A percentile compares a stretch with the other conserved stretches of the same genome.
These are phyloP conservation scores for Cladophialophora exuberans DNA, from an alignment of 2,329 filamentous ascomycete genomes.

Conservation along the genomic window DNA sequence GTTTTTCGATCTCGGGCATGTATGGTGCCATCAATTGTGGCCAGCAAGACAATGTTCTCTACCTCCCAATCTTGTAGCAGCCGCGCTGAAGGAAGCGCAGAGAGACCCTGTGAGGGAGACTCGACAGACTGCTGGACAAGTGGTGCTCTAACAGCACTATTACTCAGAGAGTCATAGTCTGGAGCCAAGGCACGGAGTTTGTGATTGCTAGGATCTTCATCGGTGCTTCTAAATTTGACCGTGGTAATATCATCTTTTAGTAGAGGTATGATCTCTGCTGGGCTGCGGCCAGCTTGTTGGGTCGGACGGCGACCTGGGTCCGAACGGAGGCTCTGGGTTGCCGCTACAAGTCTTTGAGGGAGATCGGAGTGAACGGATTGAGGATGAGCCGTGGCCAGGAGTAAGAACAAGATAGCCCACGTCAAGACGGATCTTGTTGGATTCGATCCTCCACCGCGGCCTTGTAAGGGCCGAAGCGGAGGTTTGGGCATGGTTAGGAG, in stretches of 20 bases:
- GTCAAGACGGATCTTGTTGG: slow-evolving; percentile 29
- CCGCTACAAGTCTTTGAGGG: slow-evolving; percentile 26
- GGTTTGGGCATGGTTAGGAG: slow-evolving; percentile 28
- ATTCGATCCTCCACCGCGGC: slow-evolving; percentile 29
- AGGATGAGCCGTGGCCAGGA: slow-evolving; percentile 26
- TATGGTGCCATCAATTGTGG: slow-evolving; percentile 97
- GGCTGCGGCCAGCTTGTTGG: slow-evolving; percentile 34
- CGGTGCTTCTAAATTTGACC: slow-evolving; percentile 32
- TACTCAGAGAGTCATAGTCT: slow-evolving; percentile 60
- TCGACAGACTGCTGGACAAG: slow-evolving; percentile 69
- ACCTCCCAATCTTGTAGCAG: slow-evolving; percentile 99
- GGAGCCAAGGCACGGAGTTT: slow-evolving; percentile 77
- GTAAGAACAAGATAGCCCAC: slow-evolving; percentile 31
- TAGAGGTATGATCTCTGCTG: slow-evolving; percentile 34
- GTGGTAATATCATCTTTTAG: slow-evolving; percentile 33
- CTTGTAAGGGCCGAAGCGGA: slow-evolving; percentile 30
- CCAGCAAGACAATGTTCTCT: slow-evolving; percentile 99
- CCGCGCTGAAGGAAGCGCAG: slow-evolving; percentile 91
- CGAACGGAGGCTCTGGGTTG: slow-evolving; percentile 22
- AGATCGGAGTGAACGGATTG: slow-evolving; percentile 21
- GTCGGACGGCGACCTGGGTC: slow-evolving; percentile 25
- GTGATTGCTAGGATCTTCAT: slow-evolving; percentile 30
- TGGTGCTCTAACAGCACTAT: slow-evolving; percentile 88
- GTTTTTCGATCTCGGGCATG: slow-evolving; percentile 88
- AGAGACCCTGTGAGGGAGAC: slow-evolving; percentile 57